Conservation (phyloP, 176 grass and related monocot species). For the Hsuehochloa calcarea region DNA sequence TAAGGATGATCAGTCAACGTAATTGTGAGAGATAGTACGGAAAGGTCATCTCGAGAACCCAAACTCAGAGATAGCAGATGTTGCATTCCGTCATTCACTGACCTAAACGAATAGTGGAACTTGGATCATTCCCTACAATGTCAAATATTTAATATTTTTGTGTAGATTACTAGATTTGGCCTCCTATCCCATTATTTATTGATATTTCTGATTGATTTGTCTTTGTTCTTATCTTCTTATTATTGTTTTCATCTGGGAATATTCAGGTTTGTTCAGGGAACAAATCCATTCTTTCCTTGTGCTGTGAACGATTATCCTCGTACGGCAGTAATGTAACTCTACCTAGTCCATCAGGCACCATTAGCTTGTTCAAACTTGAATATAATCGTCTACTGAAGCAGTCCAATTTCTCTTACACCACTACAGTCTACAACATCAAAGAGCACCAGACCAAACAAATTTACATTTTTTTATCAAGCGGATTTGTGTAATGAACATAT, state of each 20-base stretch:
- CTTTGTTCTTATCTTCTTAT: not conserved
- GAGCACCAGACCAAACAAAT: not conserved
- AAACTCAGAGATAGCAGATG: not conserved
- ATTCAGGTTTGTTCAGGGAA: conserved; percentile 1
- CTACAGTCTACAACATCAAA: not conserved
- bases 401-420: not conserved
- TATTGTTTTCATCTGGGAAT: conserved; percentile 10
- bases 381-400: not conserved
- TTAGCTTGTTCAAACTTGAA: not conserved
- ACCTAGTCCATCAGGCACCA: not conserved
- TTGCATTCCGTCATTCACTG: conserved; percentile 27
- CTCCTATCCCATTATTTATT: not conserved
- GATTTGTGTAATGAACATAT: not conserved
- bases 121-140: not conserved
- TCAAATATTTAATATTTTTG: not conserved
- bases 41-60: not conserved
- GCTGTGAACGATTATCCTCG: not conserved
- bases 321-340: not conserved
- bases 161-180: not conserved
- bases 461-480: not conserved
- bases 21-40: not conserved
- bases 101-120: not conserved
- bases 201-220: not conserved
- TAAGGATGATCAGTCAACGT: not conserved
- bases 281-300: not conserved